Evolutionary conservation across 2,329 filamentous ascomycete species (phyloP).

Genomic region (Aspergillus glaucus): DNA sequence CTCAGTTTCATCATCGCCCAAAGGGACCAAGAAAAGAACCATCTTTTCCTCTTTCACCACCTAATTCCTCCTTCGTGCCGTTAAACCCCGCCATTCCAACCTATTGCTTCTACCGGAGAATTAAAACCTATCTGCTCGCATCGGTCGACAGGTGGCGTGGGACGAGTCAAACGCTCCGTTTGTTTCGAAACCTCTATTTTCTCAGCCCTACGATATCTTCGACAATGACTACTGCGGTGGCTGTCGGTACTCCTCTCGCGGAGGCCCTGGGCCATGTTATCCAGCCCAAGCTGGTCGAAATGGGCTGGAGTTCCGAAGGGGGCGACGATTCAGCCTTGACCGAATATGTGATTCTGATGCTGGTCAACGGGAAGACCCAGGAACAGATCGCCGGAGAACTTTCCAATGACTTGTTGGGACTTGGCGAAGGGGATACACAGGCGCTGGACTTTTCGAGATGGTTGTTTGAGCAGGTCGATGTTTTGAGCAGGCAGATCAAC

Average conservation of each 20-base stretch:
- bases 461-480: conserved; percentile 82
- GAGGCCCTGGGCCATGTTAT: conserved; percentile 75
- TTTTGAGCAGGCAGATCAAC: conserved; percentile 59
- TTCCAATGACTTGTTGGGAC: conserved; percentile 74
- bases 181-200: conserved; percentile 7
- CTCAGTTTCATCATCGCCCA: conserved; percentile 3
- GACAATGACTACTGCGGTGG: conserved; percentile 70
- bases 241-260: conserved; percentile 73
- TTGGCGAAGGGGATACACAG: conserved; percentile 74
- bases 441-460: conserved; percentile 80
- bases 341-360: conserved; percentile 96
- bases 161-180: not conserved
- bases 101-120: not conserved
- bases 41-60: not conserved
- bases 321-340: conserved; percentile 76
- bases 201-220: conserved; percentile 9
- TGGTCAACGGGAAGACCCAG: conserved; percentile 89
- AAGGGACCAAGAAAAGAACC: not conserved
- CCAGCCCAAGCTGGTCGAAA: conserved; percentile 84
- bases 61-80: not conserved
- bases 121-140: not conserved
- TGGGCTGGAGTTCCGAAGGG: conserved; percentile 81
- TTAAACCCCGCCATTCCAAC: not conserved
- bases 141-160: not conserved
- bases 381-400: conserved; percentile 84